These are phyloP conservation scores for Arthromyces matolae DNA, from an alignment of 768 basidiomycete species.

Conservation along the genomic window DNA sequence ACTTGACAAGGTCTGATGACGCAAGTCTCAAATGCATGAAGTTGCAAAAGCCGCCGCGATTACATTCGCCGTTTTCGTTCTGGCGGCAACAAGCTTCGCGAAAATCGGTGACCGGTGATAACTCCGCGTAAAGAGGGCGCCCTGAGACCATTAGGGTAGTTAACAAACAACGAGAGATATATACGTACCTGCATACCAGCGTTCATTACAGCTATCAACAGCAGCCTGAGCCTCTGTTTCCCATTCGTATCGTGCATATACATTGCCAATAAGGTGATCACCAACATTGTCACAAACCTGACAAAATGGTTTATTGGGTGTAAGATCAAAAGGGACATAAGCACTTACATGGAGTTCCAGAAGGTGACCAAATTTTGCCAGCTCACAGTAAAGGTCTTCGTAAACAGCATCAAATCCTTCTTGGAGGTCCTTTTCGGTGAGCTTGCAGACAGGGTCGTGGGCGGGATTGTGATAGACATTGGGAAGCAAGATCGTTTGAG, in stretches of 20 bases:
- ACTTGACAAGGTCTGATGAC: slow-evolving; percentile 76
- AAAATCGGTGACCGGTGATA: slow-evolving; percentile 98
- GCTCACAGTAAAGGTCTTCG: slow-evolving; percentile 92
- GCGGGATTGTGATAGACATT: slow-evolving; percentile 99
- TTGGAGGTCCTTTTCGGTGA: slow-evolving; percentile 83
- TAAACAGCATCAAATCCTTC: slow-evolving; percentile 93
- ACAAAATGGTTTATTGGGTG: slow-evolving; percentile 5
- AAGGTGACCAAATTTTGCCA: slow-evolving; percentile 93
- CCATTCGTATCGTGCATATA: slow-evolving; percentile 98
- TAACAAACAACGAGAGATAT: background rate
- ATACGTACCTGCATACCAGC: slow-evolving; percentile 93
- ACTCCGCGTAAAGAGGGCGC: slow-evolving; percentile 92
- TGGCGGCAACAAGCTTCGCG: slow-evolving; percentile 98
- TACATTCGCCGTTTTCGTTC: slow-evolving; percentile 98
- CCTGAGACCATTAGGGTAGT: slow-evolving; percentile 40
- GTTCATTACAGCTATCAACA: slow-evolving; percentile 88
- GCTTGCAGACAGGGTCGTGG: slow-evolving; percentile 86
- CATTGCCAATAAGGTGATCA: slow-evolving; percentile 97
- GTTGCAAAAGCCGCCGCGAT: slow-evolving; percentile 97
- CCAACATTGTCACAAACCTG: slow-evolving; percentile 98
- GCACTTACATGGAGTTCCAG: slow-evolving; percentile 85
- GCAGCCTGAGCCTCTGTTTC: slow-evolving; percentile 95
- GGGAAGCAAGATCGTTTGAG: slow-evolving; percentile 92
- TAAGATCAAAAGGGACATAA: slow-evolving; percentile 1
- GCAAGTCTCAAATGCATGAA: slow-evolving; percentile 96